Base-by-base conservation (phyloP, 352 stramenopile species). In the Phytophthora colocasiae region DNA sequence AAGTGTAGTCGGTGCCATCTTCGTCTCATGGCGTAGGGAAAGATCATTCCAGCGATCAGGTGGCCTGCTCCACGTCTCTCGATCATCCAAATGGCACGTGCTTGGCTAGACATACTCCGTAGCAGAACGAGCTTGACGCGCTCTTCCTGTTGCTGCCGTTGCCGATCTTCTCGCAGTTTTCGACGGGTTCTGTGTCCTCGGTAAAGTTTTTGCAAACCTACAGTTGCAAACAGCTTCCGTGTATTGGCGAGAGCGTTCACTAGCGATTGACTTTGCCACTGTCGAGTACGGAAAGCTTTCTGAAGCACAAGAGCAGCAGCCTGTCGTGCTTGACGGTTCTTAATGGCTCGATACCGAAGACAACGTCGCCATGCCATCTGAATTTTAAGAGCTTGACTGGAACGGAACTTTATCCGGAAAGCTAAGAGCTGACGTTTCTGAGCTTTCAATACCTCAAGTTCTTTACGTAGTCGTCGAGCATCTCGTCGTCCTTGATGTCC, bases 361-460 rank as follows among this genome's bases (percentile, higher is more conserved):
- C 64, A 83, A 2, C 70, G 69, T 5, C 73, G 63, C 82, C 80
- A 91, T 3, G 58, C 63, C 51, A 82, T 74, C 41, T 91, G 82
- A 22, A 91, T 65, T 40, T 77, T 84, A 12, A 61, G n/a, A 4
- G 74, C 77, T 27, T 89, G 80, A 27, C 73, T 74, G 1, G 63
- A 52, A 9, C 82, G 76, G 40, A 83, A 89, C 43, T 57, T 73
- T 27, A 85, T 60, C 2, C 77, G 67, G 8, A 91, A 73, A 11
- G 43, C 49, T 19, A 81, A 29, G 9, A 91, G 58, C 56, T 77
- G 75, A 0, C 36, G 36, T 12, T 66, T 68, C 34, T 89, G 78
- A 22, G 34, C 19, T 29, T 71, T 24, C 22, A 80, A 31, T 29
- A 67, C 58, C 1, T 6, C 19, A 2, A 74, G 60, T 26, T 88